Evolutionary conservation across 2,329 filamentous ascomycete genomes (phyloP), one percentile per base, ranked within the genome.

Genomic region (Trichoderma koningiopsis): DNA sequence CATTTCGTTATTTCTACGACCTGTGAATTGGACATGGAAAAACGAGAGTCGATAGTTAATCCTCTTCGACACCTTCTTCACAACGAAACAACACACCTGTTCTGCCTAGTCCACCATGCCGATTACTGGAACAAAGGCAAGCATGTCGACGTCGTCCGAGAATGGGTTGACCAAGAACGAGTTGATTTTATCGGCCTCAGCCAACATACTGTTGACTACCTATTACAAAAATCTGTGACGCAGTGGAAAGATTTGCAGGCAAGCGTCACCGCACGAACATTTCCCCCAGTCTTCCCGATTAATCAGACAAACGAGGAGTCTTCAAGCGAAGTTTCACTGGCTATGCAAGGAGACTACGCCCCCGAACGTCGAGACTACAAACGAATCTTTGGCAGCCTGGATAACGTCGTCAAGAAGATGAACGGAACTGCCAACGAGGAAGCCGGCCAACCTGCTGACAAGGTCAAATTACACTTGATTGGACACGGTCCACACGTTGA

Each of bases 361-460:
- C 63, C 63, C n/a, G 63, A 66, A 40, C 63, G 63, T 29, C 63
- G 63, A 31, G 63, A 66, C n/a, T 66, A 66, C 53, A 66, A 58
- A 4, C 63, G 63, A n/a, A 66, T 66, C 27, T 66, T 66, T 4
- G 63, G 63, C 4, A 66, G 63, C 53, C 37, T 66, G 22, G 63
- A 58, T 8, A 66, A 66, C 3, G 63, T 66, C n/a, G 63, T 66
- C 2, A 66, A 58, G 16, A 66, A 66, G 53, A 49, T 66, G 11
- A 66, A 58, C 22, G 63, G n/a, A 49, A 58, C 53, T 0, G 6
- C 40, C 13, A 3, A 37, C 47, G 22, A 22, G 13, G 27, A 5
- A 8, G 11, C 13, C 14, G 53, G 49, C 16, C 63, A 49, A 22
- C 19, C 37, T 29, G 37, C 47, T 5, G 53, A 66, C 19, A 58